These are phyloP conservation scores for Amoebophrya sp. DNA, from an alignment of 169 alveolate genomes.

Conservation along the genomic window DNA sequence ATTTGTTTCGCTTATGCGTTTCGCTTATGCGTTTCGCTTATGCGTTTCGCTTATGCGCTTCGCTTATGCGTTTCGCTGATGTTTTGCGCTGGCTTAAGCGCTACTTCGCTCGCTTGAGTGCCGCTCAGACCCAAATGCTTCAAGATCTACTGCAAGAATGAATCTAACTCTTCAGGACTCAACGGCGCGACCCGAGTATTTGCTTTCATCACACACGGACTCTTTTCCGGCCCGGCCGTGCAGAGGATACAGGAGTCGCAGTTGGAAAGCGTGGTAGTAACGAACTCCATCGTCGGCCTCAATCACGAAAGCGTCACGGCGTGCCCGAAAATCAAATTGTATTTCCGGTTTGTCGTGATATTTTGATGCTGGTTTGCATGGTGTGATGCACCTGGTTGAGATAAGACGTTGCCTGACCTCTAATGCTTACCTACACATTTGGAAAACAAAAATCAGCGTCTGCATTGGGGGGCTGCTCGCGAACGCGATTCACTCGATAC, in stretches of 20 bases:
- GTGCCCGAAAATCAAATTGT: constrained; percentile 61
- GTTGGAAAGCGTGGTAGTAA: constrained; percentile 77
- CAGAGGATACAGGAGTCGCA: constrained; percentile 69
- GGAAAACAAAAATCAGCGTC: no score
- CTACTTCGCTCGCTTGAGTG: no score
- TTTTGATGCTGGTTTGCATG: no score
- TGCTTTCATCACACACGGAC: constrained; percentile 94
- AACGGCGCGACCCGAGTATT: constrained; percentile 87
- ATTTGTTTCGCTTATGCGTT: no score
- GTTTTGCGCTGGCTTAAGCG: not conserved
- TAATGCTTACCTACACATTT: no score
- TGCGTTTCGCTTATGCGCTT: no score
- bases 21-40: no score
- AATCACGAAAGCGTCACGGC: constrained; percentile 50
- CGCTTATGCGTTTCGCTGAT: not conserved
- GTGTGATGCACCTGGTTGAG: no score
- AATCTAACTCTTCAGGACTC: not conserved
- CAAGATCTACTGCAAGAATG: no score
- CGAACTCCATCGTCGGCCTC: constrained; percentile 71
- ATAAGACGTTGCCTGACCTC: no score
- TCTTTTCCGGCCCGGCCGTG: constrained; percentile 81
- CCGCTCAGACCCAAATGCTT: no score
- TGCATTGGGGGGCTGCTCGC: constrained; percentile 69
- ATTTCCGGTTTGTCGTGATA: no score
- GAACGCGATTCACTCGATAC: constrained; percentile 75